A percentile compares a stretch with the other conserved stretches of the same genome.
These are phyloP conservation scores for Cladosporium sp. DNA, from an alignment of 2,329 filamentous ascomycete genomes.

Conservation along the genomic window DNA sequence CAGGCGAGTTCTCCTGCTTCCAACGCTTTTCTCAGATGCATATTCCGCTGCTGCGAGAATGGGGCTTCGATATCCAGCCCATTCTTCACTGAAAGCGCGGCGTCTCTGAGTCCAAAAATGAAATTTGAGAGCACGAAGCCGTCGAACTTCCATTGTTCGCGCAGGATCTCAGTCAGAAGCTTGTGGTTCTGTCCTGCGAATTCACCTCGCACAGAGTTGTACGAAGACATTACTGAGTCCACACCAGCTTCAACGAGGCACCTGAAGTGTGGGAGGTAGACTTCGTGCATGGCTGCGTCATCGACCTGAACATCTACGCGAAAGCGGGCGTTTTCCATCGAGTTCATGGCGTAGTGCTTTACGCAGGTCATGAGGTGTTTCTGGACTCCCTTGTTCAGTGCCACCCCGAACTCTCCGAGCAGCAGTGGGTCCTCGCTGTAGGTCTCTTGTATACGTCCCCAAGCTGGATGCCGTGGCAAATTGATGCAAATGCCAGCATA, in stretches of 20 bases:
- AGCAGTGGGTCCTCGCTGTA: conserved; percentile 24
- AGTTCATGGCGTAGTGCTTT: conserved; percentile 30
- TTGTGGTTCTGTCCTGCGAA: conserved; percentile 16
- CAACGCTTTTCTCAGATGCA: conserved; percentile 6
- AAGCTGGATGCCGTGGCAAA: conserved; percentile 24
- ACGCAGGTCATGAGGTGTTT: conserved; percentile 28
- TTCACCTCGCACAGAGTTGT: conserved; percentile 18
- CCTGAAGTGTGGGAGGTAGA: conserved; percentile 22
- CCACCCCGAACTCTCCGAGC: conserved; percentile 24
- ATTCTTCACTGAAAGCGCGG: conserved; percentile 16
- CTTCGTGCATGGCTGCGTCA: conserved; percentile 25
- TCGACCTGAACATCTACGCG: conserved; percentile 25
- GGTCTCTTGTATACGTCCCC: conserved; percentile 24
- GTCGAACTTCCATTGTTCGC: conserved; percentile 17
- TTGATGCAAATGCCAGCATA: conserved; percentile 28
- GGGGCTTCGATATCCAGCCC: conserved; percentile 19
- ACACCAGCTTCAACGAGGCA: conserved; percentile 15
- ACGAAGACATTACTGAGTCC: conserved; percentile 15
- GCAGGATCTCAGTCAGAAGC: conserved; percentile 16
- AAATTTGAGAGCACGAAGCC: conserved; percentile 18
- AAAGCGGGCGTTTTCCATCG: conserved; percentile 30
- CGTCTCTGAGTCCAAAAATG: conserved; percentile 16
- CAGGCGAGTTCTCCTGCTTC: conserved; percentile 4
- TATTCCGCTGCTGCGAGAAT: conserved; percentile 13
- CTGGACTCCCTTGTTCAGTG: conserved; percentile 21